Base-by-base conservation (phyloP, 2,329 filamentous ascomycete genomes). In the Cordyceps militaris region DNA sequence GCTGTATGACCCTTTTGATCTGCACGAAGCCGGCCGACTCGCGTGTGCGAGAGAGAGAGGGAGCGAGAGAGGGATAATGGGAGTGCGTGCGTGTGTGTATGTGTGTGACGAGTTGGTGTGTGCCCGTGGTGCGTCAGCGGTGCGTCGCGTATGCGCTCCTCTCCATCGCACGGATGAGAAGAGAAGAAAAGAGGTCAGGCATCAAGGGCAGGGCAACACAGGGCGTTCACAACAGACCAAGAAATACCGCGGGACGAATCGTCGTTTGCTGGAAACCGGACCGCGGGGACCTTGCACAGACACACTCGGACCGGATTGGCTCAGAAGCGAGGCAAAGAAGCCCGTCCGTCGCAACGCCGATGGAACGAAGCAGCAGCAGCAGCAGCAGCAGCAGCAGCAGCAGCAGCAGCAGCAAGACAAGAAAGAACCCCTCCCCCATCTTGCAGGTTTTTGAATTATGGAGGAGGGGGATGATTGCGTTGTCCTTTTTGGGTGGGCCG, bases 1-100 rank as follows among this genome's bases (percentile, higher is more conserved):
- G 43, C 47, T 55, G 52, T 55, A 55, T 47, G 52, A 47, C 42
- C 34, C 42, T 46, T 26, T 44, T 55, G 26, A 34, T 6, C 52
- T 55, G 52, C 43, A 47, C 42, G 30, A 55, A 47, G 52, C 30
- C 52, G 42, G 42, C 28, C 42, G 52, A 34, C 40, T 42, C 26
- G 32, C 30, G 36, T 34, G 34, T 14, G 49, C 14, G 16, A 13
- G 34, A 24, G 48, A 26, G 34, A 38, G 34, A 38, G 34, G 34
- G 34, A 16, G 14, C 34, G 34, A 6, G 14, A 38, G 34, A 38
- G 34, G n/a, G 34, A 38, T 38, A 4, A 7, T 21, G 30, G 3
- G 44, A 7, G 11, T 21, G 21, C n/a, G 42, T 24, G 44, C 23
- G 47, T 34, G 47, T 34, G 47, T 26, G 9, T 42, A 10, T 53